Conservation (phyloP, 2,329 filamentous ascomycete genomes). For the Calonectria leucothoes region DNA sequence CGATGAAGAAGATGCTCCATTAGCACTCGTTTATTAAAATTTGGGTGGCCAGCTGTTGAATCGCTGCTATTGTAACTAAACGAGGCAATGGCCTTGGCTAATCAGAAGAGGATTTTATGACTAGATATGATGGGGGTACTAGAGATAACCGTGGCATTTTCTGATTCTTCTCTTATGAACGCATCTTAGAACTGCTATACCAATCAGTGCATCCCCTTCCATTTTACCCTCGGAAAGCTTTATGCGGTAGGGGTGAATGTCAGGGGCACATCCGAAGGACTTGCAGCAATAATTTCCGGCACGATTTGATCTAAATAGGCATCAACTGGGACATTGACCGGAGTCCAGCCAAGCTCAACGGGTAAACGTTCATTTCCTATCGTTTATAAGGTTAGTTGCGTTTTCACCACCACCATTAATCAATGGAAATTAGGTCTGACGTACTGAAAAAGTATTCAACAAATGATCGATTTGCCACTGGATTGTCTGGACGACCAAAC, state of each 20-base stretch:
- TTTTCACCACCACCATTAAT: neutral
- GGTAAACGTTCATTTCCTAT: neutral
- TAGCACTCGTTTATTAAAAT: too few relatives aligned
- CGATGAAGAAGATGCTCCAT: too few relatives aligned
- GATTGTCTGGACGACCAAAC: neutral
- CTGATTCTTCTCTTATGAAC: neutral
- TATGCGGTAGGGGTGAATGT: neutral
- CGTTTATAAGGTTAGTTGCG: neutral
- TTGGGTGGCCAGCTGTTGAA: too few relatives aligned
- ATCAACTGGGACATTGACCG: neutral
- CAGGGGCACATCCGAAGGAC: neutral
- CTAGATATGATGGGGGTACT: neutral
- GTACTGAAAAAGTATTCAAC: neutral
- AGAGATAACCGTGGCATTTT: neutral
- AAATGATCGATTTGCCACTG: neutral
- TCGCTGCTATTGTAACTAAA: neutral
- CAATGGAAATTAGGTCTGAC: neutral
- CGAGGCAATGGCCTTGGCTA: neutral
- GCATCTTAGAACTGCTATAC: neutral
- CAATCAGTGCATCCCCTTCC: neutral
- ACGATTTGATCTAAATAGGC: neutral
- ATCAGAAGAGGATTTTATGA: neutral
- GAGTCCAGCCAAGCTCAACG: neutral
- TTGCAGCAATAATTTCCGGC: neutral
- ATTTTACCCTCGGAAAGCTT: neutral